Evolutionary conservation across 2,329 filamentous ascomycete species (phyloP), one percentile per base, ranked within the genome.

Genomic region (Cercospora zeina): DNA sequence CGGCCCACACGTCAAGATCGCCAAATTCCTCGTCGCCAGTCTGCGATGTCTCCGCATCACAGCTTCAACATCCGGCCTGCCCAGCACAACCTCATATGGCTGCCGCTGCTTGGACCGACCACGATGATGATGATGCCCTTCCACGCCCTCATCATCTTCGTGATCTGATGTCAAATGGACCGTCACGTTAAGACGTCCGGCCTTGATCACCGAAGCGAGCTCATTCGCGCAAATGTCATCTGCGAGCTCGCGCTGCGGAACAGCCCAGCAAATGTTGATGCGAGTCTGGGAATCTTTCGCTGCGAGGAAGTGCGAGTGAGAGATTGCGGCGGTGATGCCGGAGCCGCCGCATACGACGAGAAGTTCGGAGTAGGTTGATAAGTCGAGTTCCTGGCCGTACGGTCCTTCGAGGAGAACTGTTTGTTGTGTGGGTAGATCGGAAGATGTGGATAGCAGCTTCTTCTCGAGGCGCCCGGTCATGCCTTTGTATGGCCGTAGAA

Each of bases 401-500:
- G 81, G 81, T 0, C 82, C 81, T 69, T 84, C 81, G 9, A 83
- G 68, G 2, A 83, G 75, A 42, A 83, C 30, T 3, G 65, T 69
- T 7, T 73, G 0, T 67, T 75, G 11, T 62, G 66, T 27, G 50
- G 68, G 31, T 55, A 65, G 16, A 69, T 68, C 42, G 69, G 72
- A 31, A 59, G 63, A 45, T 37, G 9, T 27, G 55, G 50, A 45
- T 72, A 67, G 58, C 72, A 80, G 55, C 61, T 74, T 68, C 31
- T 74, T 67, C 39, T 74, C 74, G 9, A 83, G 75, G n/a, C 78
- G 74, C 4, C 73, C 76, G 1, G 82, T 84, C 75, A 81, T 82
- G 54, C 82, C 81, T 54, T 79, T 73, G 66, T 80, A 82, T 0
- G 81, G 82, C 1, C 81, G 78, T 54, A 83, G 77, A 67, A 80